Percentiles rank a stretch among this genome's conserved stretches.
These are phyloP conservation scores for Chaetomium olivaceum DNA, from an alignment of 2,329 filamentous ascomycete genomes.

Conservation along the genomic window DNA sequence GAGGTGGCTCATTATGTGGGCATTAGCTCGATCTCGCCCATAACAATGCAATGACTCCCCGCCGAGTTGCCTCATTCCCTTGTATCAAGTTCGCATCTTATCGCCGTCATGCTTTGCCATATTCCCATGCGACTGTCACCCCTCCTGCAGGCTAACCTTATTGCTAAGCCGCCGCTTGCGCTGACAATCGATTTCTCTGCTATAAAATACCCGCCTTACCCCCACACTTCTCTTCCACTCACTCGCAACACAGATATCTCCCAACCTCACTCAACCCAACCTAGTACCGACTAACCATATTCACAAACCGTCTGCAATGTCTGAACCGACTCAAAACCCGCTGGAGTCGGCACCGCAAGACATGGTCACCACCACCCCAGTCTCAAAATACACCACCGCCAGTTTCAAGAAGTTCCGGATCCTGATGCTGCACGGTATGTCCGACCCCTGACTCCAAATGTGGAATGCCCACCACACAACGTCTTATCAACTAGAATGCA, in stretches of 20 bases:
- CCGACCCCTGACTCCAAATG: neutral
- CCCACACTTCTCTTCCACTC: neutral
- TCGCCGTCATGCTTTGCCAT: neutral
- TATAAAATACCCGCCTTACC: neutral
- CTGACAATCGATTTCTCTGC: neutral
- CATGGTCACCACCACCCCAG: neutral
- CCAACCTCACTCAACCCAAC: too few species aligned
- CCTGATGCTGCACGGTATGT: conserved; percentile 71
- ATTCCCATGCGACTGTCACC: neutral
- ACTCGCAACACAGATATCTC: too few species aligned
- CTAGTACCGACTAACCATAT: too few species aligned
- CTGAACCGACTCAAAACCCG: neutral
- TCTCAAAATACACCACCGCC: neutral
- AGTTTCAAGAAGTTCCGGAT: conserved; percentile 59
- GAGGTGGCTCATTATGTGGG: neutral
- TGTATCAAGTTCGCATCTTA: neutral
- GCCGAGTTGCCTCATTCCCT: too few species aligned
- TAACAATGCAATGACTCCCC: neutral
- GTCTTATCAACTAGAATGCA: too few species aligned
- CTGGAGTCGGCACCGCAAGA: too few species aligned
- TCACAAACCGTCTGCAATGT: neutral
- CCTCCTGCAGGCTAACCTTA: neutral
- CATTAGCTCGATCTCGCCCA: neutral
- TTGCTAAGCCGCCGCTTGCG: neutral
- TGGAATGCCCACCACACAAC: too few species aligned